Conservation (phyloP, 2,329 filamentous ascomycete species). For the Mariannaea sp. region DNA sequence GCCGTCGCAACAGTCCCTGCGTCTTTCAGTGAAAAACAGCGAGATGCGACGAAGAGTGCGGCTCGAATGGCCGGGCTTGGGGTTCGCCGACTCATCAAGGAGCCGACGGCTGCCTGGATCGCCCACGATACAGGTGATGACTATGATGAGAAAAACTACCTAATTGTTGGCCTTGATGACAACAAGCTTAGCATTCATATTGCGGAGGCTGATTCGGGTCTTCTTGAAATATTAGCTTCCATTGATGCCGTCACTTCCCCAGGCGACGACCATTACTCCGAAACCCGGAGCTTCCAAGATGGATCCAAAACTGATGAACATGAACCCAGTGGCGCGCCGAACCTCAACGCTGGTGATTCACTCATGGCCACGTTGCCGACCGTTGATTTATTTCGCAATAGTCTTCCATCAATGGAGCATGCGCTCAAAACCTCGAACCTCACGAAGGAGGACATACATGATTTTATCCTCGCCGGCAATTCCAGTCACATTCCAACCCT, state of each 20-base stretch:
- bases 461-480: conserved; percentile 97
- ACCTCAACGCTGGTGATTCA: neutral
- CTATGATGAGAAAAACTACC: neutral
- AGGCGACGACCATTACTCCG: neutral
- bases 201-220: neutral
- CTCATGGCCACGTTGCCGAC: neutral
- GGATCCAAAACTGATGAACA: neutral
- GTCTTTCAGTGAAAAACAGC: neutral
- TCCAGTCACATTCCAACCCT: conserved; percentile 99
- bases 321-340: neutral
- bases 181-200: neutral
- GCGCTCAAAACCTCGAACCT: conserved; percentile 97
- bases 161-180: neutral
- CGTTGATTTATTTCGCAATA: conserved; percentile 94
- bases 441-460: conserved; percentile 92
- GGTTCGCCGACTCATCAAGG: neutral
- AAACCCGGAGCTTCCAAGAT: neutral
- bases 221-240: neutral
- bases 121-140: neutral
- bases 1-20: neutral
- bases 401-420: conserved; percentile 96
- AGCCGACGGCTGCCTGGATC: neutral
- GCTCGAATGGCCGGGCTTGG: neutral
- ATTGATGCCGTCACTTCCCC: neutral
- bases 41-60: neutral